Conservation (phyloP, 2,329 filamentous ascomycete genomes). For the Aspergillus quadricinctus region DNA sequence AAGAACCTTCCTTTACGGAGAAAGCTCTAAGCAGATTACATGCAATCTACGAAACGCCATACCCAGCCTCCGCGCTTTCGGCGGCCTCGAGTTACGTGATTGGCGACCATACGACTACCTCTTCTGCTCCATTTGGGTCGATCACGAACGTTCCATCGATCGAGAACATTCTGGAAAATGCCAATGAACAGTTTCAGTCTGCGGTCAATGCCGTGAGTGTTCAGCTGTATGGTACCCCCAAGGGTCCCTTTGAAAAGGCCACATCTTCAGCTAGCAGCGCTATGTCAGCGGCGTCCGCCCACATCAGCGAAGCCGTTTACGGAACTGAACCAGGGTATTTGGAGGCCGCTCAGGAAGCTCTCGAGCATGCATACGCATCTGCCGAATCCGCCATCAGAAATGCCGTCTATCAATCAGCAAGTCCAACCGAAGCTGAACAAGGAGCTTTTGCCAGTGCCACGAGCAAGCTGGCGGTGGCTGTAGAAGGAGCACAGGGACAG, state of each 20-base stretch:
- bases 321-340: conserved; percentile 50
- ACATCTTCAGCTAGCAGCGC: conserved; percentile 51
- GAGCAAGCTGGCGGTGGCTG: conserved; percentile 25
- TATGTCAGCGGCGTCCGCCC: conserved; percentile 48
- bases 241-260: conserved; percentile 51
- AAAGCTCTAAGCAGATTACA: conserved; percentile 70
- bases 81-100: conserved; percentile 52
- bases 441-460: conserved; percentile 32
- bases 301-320: conserved; percentile 53
- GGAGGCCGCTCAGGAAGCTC: conserved; percentile 50
- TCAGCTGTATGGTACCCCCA: conserved; percentile 55
- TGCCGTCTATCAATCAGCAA: conserved; percentile 45
- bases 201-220: conserved; percentile 57
- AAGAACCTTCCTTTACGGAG: conserved; percentile 76
- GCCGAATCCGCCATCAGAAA: conserved; percentile 54
- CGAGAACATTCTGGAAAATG: conserved; percentile 55
- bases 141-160: conserved; percentile 55
- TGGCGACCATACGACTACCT: conserved; percentile 41
- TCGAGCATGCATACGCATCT: conserved; percentile 52
- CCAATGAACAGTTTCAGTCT: conserved; percentile 53
- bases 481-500: conserved; percentile 33
- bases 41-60: conserved; percentile 66
- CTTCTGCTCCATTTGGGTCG: conserved; percentile 24
- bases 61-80: conserved; percentile 32
- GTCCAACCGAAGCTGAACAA: conserved; percentile 16